Percentiles rank a stretch among this genome's conserved stretches.
Evolutionary conservation across 768 basidiomycete genomes (phyloP).

Genomic region (Cantharellus cinnabarinus): DNA sequence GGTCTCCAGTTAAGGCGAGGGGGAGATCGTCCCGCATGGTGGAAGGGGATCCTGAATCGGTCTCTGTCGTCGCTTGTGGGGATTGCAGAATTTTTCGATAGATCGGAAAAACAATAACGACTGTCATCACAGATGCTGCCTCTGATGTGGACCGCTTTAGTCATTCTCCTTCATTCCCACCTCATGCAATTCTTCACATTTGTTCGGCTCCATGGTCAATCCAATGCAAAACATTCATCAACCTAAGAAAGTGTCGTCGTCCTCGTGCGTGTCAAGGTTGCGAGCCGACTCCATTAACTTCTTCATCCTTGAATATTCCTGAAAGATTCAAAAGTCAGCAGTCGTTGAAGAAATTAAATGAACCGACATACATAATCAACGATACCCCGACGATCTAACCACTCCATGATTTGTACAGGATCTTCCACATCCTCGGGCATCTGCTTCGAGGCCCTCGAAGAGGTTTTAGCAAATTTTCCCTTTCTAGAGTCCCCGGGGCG

Average conservation of each 20-base stretch:
- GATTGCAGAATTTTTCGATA: too few relatives aligned
- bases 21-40: too few relatives aligned
- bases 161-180: too few relatives aligned
- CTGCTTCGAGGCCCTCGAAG: slow-evolving; percentile 24
- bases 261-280: slow-evolving; percentile 27
- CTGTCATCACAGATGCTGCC: too few relatives aligned
- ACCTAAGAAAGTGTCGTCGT: background rate
- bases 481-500: slow-evolving; percentile 13
- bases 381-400: slow-evolving; percentile 50
- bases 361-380: slow-evolving; percentile 25
- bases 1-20: too few relatives aligned
- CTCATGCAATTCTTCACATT: too few relatives aligned
- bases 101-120: too few relatives aligned
- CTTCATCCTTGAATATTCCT: slow-evolving; percentile 50
- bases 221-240: background rate
- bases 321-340: background rate
- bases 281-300: slow-evolving; percentile 56
- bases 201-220: too few relatives aligned
- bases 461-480: slow-evolving; percentile 32
- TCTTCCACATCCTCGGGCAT: slow-evolving; percentile 50
- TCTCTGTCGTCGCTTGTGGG: too few relatives aligned
- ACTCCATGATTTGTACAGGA: slow-evolving; percentile 64
- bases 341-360: background rate
- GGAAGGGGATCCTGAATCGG: too few relatives aligned
- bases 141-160: too few relatives aligned